phyloP scores from a whole-genome alignment of 495 filamentous ascomycete species.

The Cryomyces minteri region DNA sequence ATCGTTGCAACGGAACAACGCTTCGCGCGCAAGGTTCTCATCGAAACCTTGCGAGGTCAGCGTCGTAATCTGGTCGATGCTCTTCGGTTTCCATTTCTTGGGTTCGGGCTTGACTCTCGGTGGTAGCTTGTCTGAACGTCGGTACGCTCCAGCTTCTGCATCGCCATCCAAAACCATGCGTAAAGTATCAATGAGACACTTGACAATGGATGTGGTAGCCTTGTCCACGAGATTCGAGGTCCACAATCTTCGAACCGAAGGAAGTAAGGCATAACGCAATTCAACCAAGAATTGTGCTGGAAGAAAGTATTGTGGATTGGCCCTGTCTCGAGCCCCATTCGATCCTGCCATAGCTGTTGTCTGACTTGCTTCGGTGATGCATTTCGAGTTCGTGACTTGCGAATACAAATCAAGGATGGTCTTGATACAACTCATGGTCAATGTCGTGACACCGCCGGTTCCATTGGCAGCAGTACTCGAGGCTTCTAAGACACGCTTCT shows the following conservation, averaged over 20 bases:
- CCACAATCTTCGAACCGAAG: slow-evolving; percentile 66
- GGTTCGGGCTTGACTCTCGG: slow-evolving; percentile 17
- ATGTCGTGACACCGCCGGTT: too few relatives aligned
- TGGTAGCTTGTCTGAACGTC: slow-evolving; percentile 34
- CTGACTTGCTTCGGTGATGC: slow-evolving; percentile 53
- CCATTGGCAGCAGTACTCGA: too few relatives aligned
- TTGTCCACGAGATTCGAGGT: slow-evolving; percentile 63
- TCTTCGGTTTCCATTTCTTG: slow-evolving; percentile 18
- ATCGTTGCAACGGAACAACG: slow-evolving; percentile 66
- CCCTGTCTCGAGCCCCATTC: slow-evolving; percentile 30
- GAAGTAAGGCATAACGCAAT: slow-evolving; percentile 65
- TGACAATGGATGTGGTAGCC: slow-evolving; percentile 51
- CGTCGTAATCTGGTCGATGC: slow-evolving; percentile 18
- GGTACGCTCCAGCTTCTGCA: slow-evolving; percentile 47
- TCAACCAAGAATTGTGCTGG: slow-evolving; percentile 73
- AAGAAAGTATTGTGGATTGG: slow-evolving; percentile 47
- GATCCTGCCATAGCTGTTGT: slow-evolving; percentile 38
- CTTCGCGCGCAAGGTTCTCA: slow-evolving; percentile 49
- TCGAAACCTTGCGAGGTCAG: slow-evolving; percentile 34
- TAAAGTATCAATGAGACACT: slow-evolving; percentile 68
- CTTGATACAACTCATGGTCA: slow-evolving; percentile 39
- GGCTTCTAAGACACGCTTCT: not conserved
- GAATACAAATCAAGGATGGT: slow-evolving; percentile 72
- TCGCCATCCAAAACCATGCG: slow-evolving; percentile 62
- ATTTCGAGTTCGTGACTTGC: slow-evolving; percentile 56